Evolutionary conservation across 2,329 filamentous ascomycete species (phyloP), one percentile per base, ranked within the genome.

Genomic region (Apiospora rasikravindrae): DNA sequence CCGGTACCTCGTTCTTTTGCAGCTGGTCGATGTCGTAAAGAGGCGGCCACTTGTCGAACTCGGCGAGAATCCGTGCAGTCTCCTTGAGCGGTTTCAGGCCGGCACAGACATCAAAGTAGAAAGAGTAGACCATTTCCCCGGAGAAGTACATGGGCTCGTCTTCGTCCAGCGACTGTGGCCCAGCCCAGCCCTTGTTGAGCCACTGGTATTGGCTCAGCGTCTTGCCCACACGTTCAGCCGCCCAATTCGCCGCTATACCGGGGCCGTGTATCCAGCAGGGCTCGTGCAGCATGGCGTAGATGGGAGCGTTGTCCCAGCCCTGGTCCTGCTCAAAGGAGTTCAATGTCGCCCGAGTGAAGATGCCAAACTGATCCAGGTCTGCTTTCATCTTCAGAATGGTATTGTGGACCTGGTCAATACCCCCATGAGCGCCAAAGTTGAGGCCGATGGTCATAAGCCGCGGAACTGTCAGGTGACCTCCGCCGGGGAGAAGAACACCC

Each of bases 121-220:
- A 92, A 0, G 93, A 92, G 80, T 91, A 98, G 69, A 98, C 89
- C 94, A 98, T 98, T 84, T 98, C 96, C 73, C 95, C 95, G 0
- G 94, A 94, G 83, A 98, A 97, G 81, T 89, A 93, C 29, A 96
- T 84, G 0, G 92, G 91, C 2, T 83, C 79, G 7, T 84, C 81
- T 73, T 75, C 77, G 47, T 74, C 49, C 26, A 80, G 78, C 14
- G 74, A 83, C 75, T 82, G 77, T 10, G 80, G 81, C 2, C 84
- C 81, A 24, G 85, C 77, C 70, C 85, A 82, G 33, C 78, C 77
- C 2, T 80, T 77, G 73, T 81, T 78, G 11, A 90, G 83, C 90
- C 90, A 91, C 45, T 82, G 76, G 75, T 87, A 91, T 42, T 83
- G 76, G 2, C 82, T 77, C 6, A 87, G 78, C 16, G 78, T 73